phyloP scores from a whole-genome alignment of 345 rosid species.

The Kandelia obovata region DNA sequence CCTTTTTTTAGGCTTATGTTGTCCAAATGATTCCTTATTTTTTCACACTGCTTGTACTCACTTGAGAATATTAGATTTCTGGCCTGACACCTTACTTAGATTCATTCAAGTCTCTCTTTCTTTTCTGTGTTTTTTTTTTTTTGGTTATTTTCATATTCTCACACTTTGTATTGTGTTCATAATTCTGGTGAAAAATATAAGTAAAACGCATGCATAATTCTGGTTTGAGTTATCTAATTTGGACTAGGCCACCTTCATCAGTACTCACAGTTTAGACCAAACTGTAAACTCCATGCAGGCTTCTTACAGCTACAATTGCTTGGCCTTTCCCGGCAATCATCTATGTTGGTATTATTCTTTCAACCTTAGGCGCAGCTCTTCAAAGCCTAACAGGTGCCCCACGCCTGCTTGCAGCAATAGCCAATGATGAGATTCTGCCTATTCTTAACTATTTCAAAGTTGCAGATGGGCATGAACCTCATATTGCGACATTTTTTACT shows the following conservation, averaged over 20 bases:
- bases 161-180: too few relatives aligned
- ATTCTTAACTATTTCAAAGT: constrained; percentile 93
- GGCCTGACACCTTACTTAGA: too few relatives aligned
- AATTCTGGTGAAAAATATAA: too few relatives aligned
- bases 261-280: constrained; percentile 7
- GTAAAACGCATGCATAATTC: neutral
- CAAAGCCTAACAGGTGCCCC: constrained; percentile 99
- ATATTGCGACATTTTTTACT: constrained; percentile 88
- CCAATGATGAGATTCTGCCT: constrained; percentile 98
- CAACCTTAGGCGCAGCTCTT: constrained; percentile 99
- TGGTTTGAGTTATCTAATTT: neutral
- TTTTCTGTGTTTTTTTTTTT: too few relatives aligned
- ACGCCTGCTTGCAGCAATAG: constrained; percentile 95
- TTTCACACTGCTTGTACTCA: neutral
- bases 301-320: constrained; percentile 90
- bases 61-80: too few relatives aligned
- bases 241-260: neutral
- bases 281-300: constrained; percentile 42
- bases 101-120: too few relatives aligned
- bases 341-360: constrained; percentile 88
- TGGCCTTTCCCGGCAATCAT: constrained; percentile 90
- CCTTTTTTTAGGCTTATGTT: neutral
- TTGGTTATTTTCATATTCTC: too few relatives aligned
- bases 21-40: neutral
- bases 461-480: constrained; percentile 82